A percentile compares a stretch with the other conserved stretches of the same genome.
Conservation (phyloP, 345 rosid species). For the Mercurialis annua region DNA sequence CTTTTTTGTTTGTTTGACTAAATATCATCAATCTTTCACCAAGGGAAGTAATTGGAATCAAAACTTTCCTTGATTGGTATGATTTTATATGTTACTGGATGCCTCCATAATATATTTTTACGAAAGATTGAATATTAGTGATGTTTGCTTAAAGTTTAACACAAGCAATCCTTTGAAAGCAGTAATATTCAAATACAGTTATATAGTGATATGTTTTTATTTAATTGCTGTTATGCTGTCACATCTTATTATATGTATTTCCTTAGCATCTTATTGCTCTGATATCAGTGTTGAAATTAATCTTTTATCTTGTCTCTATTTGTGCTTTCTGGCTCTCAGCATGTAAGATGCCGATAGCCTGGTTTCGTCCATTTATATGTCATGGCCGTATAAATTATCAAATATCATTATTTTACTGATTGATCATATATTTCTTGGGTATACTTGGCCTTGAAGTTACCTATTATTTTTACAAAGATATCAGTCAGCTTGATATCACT, state of each 20-base stretch:
- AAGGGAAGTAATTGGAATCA: neutral
- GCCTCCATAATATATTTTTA: neutral
- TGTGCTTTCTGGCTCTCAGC: neutral
- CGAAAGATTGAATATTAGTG: neutral
- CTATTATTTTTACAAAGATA: neutral
- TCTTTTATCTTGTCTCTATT: neutral
- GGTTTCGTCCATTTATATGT: slow-evolving; percentile 11
- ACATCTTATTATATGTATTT: neutral
- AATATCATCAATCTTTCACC: neutral
- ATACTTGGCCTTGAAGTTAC: slow-evolving; percentile 10
- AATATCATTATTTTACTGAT: neutral
- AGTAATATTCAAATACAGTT: slow-evolving; percentile 1
- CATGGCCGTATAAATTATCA: neutral
- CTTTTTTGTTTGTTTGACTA: neutral
- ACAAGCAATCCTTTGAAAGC: neutral
- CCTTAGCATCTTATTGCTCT: neutral
- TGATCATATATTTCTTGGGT: neutral
- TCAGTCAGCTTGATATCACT: slow-evolving; percentile 5
- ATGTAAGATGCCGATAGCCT: slow-evolving; percentile 1
- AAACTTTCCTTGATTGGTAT: neutral
- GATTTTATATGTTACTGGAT: slow-evolving; percentile 7
- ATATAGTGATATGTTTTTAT: neutral
- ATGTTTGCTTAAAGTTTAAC: neutral
- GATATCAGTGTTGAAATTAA: neutral
- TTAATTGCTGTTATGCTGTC: neutral